phyloP scores from a whole-genome alignment of 768 basidiomycete genomes.

The Hortiboletus flavorubellus region DNA sequence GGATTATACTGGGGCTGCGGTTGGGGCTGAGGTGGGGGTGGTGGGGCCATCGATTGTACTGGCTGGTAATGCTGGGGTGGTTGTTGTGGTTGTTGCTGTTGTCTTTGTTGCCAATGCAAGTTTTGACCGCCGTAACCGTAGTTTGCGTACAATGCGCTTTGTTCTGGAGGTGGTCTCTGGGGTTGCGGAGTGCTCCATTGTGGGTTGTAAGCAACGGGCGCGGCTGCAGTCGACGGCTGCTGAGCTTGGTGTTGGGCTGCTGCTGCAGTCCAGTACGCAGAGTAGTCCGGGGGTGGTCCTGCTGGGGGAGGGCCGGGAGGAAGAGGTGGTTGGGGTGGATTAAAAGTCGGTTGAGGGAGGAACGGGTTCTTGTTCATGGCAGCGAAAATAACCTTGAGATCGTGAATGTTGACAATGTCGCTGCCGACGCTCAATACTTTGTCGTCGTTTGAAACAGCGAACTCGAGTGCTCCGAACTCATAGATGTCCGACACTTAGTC shows the following conservation, averaged over 20 bases:
- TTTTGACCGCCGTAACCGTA: conserved; percentile 83
- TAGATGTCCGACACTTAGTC: conserved; percentile 27
- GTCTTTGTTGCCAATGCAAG: conserved; percentile 61
- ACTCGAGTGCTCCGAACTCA: conserved; percentile 11
- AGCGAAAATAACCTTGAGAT: conserved; percentile 9
- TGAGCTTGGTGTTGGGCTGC: conserved; percentile 45
- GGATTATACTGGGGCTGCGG: conserved; percentile 69
- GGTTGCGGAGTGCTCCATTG: conserved; percentile 67
- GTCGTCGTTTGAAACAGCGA: conserved; percentile 25
- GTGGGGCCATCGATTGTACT: conserved; percentile 50
- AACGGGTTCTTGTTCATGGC: conserved; percentile 86
- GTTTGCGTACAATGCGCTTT: conserved; percentile 84
- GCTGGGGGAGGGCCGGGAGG: conserved; percentile 79
- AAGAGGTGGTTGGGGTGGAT: conserved; percentile 70
- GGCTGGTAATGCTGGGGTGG: conserved; percentile 46
- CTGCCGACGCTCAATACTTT: conserved; percentile 9
- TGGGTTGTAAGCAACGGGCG: conserved; percentile 52
- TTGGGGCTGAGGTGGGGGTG: conserved; percentile 52
- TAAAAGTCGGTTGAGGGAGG: conserved; percentile 63
- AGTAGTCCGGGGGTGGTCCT: conserved; percentile 71
- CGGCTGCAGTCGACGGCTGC: conserved; percentile 32
- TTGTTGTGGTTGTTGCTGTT: conserved; percentile 54
- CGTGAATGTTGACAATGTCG: conserved; percentile 4
- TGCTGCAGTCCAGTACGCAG: conserved; percentile 71
- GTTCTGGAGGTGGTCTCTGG: conserved; percentile 68